Base-by-base conservation (phyloP, 257 asterid species). In the Henckelia pumila region DNA sequence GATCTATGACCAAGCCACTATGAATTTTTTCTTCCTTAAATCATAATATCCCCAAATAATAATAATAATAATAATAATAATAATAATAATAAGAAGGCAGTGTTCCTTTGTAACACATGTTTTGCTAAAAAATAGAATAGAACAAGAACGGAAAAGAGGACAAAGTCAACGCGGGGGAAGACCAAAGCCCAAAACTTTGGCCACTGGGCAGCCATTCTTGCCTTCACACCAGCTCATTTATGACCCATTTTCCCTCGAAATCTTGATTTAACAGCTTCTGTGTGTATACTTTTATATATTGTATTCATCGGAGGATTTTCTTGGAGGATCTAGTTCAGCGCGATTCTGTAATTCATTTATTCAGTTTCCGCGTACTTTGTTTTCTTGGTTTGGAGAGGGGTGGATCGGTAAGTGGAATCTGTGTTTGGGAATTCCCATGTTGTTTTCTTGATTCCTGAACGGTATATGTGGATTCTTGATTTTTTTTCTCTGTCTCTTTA, bases 91-190 rank as follows among this genome's bases (percentile, higher is more conserved):
- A n/a, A n/a, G n/a, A n/a, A n/a, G n/a, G n/a, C 30, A 26, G 29
- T 26, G 29, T 26, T 5, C 5, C 5, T 28, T 28, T 28, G n/a
- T n/a, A 30, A 63, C 77, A 58, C 66, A 49, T 63, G 62, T 68
- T 56, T 64, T n/a, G 63, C 58, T n/a, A n/a, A n/a, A n/a, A n/a
- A n/a, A n/a, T n/a, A n/a, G n/a, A n/a, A n/a, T n/a, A 59, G 56
- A 67, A 60, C 11, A 78, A 78, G 40, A 82, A 77, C 72, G 63
- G 47, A 68, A 70, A 67, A 75, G 75, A 63, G 79, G 67, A 23
- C 76, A 81, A 87, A 85, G 95, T 83, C 95, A 88, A 88, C 50
- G 72, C 33, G 72, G 75, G 80, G 76, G 81, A 67, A 68, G 79
- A 78, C 83, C 86, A 32, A 72, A 69, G 72, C 81, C 77, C 16